phyloP scores from a whole-genome alignment of 2,329 filamentous ascomycete species.

The Aspergillus latus region DNA sequence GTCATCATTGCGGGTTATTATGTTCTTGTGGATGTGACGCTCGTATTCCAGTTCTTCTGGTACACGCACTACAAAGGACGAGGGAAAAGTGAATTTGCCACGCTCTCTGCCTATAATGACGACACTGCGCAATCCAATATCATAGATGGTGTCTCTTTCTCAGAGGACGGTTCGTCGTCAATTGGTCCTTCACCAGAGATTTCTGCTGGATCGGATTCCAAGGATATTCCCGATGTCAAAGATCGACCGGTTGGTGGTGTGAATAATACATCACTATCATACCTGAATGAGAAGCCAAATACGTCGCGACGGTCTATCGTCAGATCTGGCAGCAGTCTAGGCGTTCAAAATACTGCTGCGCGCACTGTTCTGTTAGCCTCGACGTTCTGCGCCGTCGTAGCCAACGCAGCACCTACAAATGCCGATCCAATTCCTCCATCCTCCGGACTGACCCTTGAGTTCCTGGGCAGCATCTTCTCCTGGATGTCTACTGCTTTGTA shows the following conservation, averaged over 20 bases:
- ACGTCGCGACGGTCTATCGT: constrained; percentile 30
- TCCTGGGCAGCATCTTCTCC: constrained; percentile 53
- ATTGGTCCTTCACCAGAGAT: constrained; percentile 21
- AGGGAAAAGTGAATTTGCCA: constrained; percentile 39
- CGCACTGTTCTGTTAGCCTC: constrained; percentile 47
- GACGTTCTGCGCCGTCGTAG: constrained; percentile 45
- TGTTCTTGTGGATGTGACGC: constrained; percentile 62
- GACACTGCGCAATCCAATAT: constrained; percentile 30
- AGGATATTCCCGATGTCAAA: constrained; percentile 29
- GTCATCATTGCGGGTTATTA: constrained; percentile 66
- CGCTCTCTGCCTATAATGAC: constrained; percentile 28
- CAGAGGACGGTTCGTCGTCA: constrained; percentile 30
- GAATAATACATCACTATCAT: constrained; percentile 28
- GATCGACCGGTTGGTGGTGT: constrained; percentile 21
- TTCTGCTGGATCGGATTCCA: constrained; percentile 28
- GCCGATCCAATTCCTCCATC: constrained; percentile 9
- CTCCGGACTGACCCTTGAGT: constrained; percentile 38
- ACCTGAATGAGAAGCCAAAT: constrained; percentile 37
- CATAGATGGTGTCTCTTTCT: constrained; percentile 40
- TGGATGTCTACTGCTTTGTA: constrained; percentile 60
- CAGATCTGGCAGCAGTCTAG: constrained; percentile 28
- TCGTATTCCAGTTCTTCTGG: constrained; percentile 66
- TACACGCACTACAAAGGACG: constrained; percentile 59
- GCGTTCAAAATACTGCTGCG: constrained; percentile 38
- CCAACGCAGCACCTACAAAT: constrained; percentile 42